Conservation (phyloP, 495 filamentous ascomycete species). For the Penicillium bialowiezense region DNA sequence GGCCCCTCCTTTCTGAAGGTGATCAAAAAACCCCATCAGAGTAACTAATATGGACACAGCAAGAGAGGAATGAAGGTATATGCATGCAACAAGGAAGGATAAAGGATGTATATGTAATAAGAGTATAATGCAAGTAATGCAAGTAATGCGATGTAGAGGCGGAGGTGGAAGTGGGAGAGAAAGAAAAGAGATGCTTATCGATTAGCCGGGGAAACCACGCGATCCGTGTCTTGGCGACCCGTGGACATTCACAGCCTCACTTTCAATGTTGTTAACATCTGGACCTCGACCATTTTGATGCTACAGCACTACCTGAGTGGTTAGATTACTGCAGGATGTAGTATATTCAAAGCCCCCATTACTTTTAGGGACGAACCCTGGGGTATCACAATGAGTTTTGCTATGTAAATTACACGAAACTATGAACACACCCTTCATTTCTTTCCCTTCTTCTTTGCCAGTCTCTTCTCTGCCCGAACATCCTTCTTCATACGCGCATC, state of each 20-base stretch:
- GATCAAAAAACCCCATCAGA: conserved; percentile 56
- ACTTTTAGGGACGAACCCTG: conserved; percentile 4
- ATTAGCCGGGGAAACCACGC: conserved; percentile 25
- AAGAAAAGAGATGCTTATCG: conserved; percentile 19
- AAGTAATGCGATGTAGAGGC: conserved; percentile 4
- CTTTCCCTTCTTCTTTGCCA: conserved; percentile 60
- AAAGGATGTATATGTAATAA: conserved; percentile 17
- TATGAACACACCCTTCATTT: conserved; percentile 23
- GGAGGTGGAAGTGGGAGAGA: conserved; percentile 4
- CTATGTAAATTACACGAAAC: conserved; percentile 10
- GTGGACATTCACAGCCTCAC: not conserved
- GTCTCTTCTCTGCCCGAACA: conserved; percentile 82
- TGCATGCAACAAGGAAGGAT: conserved; percentile 4
- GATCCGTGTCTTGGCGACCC: conserved; percentile 3
- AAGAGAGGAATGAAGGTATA: too few species aligned
- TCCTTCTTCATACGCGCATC: conserved; percentile 98
- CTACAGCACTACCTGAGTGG: too few species aligned
- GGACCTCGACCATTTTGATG: too few species aligned
- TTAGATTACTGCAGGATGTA: not conserved
- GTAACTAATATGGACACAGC: conserved; percentile 19
- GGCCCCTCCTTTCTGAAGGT: conserved; percentile 52
- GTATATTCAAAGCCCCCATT: not conserved
- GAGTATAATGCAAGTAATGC: conserved; percentile 11
- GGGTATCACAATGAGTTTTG: conserved; percentile 21
- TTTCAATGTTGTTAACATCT: too few species aligned